A percentile compares a stretch with the other conserved stretches of the same genome.
These are phyloP conservation scores for Metschnikowia rubicola DNA, from an alignment of 805 yeast genomes.

Conservation along the genomic window DNA sequence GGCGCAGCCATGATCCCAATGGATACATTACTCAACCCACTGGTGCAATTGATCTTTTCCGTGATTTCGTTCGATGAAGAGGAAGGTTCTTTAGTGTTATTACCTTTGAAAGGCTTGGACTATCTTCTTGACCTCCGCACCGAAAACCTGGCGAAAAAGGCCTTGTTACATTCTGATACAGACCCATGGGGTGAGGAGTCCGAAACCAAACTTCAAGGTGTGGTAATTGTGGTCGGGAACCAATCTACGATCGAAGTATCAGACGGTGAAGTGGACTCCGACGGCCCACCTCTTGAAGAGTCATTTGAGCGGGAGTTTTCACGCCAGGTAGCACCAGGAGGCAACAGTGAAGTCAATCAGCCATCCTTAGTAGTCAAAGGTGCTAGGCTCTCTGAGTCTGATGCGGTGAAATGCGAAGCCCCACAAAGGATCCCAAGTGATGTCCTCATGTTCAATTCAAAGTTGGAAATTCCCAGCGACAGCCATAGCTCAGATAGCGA, in stretches of 20 bases:
- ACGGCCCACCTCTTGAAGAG: constrained; percentile 4
- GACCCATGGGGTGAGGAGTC: neutral
- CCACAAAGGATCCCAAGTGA: too few relatives aligned
- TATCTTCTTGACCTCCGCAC: constrained; percentile 1
- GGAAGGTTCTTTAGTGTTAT: constrained; percentile 5
- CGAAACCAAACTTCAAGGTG: neutral
- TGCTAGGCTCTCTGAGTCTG: too few relatives aligned
- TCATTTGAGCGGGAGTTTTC: constrained; percentile 1
- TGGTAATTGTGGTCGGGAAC: too few relatives aligned
- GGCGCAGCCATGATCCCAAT: constrained; percentile 4
- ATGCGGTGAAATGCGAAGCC: too few relatives aligned
- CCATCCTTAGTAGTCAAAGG: too few relatives aligned
- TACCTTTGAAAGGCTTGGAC: constrained; percentile 4
- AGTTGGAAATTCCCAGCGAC: too few relatives aligned
- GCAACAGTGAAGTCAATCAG: too few relatives aligned
- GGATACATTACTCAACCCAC: constrained; percentile 10
- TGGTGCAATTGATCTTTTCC: constrained; percentile 8
- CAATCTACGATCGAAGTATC: neutral
- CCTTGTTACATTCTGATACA: neutral
- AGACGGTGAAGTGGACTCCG: neutral
- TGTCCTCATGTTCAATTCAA: too few relatives aligned
- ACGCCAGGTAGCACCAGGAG: neutral
- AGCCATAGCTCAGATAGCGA: too few relatives aligned
- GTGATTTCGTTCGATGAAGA: constrained; percentile 4
- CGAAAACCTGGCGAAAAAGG: constrained; percentile 1